A percentile compares a stretch with the other conserved stretches of the same genome.
phyloP scores from a whole-genome alignment of 345 rosid species.

The Draba incana region DNA sequence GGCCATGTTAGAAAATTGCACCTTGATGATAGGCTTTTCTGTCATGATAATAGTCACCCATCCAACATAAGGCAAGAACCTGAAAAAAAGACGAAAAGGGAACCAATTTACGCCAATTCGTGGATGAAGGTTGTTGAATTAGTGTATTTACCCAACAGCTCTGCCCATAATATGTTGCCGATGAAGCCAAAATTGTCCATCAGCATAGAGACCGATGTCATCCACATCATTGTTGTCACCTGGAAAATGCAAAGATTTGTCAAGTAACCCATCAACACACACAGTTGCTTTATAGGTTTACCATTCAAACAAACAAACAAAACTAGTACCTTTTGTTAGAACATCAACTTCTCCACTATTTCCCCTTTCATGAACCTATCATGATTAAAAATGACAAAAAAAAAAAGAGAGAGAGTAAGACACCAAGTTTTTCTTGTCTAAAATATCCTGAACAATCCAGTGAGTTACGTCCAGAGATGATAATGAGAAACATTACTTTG shows the following conservation, averaged over 20 bases:
- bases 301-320: conserved; percentile 3
- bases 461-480: neutral
- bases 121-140: neutral
- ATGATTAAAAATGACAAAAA: conserved; percentile 12
- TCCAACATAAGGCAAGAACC: conserved; percentile 82
- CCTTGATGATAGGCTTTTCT: conserved; percentile 81
- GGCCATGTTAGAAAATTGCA: conserved; percentile 30
- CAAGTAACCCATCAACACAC: neutral
- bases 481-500: conserved; percentile 54
- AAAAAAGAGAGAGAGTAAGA: neutral
- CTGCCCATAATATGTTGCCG: conserved; percentile 71
- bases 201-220: conserved; percentile 67
- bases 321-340: conserved; percentile 80
- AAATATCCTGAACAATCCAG: neutral
- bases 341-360: conserved; percentile 90
- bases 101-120: neutral
- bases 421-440: neutral
- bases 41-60: conserved; percentile 81
- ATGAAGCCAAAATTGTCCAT: conserved; percentile 72
- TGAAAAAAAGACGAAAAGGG: conserved; percentile 24
- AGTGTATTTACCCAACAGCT: conserved; percentile 69
- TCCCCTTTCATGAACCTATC: conserved; percentile 84
- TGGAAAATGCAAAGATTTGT: conserved; percentile 41
- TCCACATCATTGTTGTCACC: conserved; percentile 64
- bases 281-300: neutral